These are phyloP conservation scores for Lactuca sativa DNA, from an alignment of 129 eudicot species.

Conservation along the genomic window DNA sequence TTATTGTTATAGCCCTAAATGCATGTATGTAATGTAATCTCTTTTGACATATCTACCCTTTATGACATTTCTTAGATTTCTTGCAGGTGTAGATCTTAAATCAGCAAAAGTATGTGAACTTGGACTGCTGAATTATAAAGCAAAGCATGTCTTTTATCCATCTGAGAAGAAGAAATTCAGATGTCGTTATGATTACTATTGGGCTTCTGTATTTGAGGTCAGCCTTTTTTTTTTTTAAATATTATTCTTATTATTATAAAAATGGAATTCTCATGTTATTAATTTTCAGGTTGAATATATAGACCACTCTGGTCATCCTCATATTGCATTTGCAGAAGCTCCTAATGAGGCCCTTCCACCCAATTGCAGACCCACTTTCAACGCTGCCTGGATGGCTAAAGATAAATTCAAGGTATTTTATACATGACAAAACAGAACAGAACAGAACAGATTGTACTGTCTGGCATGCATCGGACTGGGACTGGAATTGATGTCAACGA, in stretches of 20 bases:
- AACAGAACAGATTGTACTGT: no score
- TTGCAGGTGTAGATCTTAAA: slow-evolving; percentile 91
- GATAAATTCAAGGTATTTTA: slow-evolving; percentile 72
- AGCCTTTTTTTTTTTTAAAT: slow-evolving; percentile 9
- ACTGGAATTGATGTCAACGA: no score
- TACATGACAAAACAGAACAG: neutral
- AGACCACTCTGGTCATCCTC: slow-evolving; percentile 86
- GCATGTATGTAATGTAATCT: slow-evolving; percentile 1
- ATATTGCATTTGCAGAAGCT: slow-evolving; percentile 78
- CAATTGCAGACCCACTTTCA: slow-evolving; percentile 85
- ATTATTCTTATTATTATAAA: neutral
- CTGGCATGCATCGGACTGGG: no score
- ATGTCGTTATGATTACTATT: slow-evolving; percentile 93
- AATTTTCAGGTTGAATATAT: slow-evolving; percentile 72
- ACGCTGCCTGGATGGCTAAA: slow-evolving; percentile 83
- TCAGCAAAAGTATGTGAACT: slow-evolving; percentile 96
- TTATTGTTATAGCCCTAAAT: no score
- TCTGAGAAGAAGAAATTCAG: slow-evolving; percentile 83
- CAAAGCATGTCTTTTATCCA: slow-evolving; percentile 88
- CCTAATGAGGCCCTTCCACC: slow-evolving; percentile 94
- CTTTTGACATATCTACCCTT: neutral
- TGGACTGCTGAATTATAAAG: slow-evolving; percentile 86
- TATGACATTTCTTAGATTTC: slow-evolving; percentile 22
- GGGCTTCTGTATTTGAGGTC: slow-evolving; percentile 98
- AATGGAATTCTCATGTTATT: neutral